A percentile compares a stretch with the other conserved stretches of the same genome.
Conservation (phyloP, 495 filamentous ascomycete species). For the Podospora anserina region DNA sequence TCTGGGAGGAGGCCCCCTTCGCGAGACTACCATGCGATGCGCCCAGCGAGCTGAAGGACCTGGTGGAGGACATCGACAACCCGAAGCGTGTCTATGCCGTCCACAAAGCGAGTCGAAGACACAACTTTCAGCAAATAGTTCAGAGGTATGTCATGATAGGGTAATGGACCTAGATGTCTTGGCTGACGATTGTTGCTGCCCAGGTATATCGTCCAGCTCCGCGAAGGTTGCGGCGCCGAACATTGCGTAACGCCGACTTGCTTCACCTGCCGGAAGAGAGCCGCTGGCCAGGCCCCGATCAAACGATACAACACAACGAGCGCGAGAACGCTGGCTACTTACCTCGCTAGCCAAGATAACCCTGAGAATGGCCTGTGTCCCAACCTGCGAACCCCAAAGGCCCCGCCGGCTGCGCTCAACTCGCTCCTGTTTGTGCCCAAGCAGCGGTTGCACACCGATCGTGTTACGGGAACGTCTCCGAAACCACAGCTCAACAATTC, state of each 20-base stretch:
- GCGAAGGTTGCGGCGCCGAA: constrained; percentile 71
- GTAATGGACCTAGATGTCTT: constrained; percentile 7
- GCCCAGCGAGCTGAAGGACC: constrained; percentile 47
- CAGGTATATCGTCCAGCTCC: constrained; percentile 81
- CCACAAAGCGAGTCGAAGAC: constrained; percentile 49
- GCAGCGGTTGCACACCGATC: constrained; percentile 20
- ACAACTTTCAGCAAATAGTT: constrained; percentile 53
- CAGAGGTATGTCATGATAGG: constrained; percentile 44
- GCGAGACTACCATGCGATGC: constrained; percentile 51
- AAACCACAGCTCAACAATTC: constrained; percentile 9
- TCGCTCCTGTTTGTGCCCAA: constrained; percentile 38
- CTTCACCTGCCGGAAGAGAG: constrained; percentile 68
- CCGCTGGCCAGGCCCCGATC: constrained; percentile 62
- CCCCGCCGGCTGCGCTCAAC: constrained; percentile 38
- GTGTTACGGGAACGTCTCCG: constrained; percentile 11
- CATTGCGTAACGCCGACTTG: constrained; percentile 74
- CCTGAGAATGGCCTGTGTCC: constrained; percentile 72
- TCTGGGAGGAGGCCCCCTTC: constrained; percentile 53
- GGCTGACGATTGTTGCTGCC: constrained; percentile 16
- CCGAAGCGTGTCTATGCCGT: constrained; percentile 52
- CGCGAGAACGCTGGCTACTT: constrained; percentile 73
- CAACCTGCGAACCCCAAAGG: constrained; percentile 39
- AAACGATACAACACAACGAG: constrained; percentile 67
- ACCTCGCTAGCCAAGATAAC: constrained; percentile 75
- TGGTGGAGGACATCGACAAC: constrained; percentile 50